These are phyloP conservation scores for Fusarium clavum DNA, from an alignment of 2,329 filamentous ascomycete genomes.

Conservation along the genomic window DNA sequence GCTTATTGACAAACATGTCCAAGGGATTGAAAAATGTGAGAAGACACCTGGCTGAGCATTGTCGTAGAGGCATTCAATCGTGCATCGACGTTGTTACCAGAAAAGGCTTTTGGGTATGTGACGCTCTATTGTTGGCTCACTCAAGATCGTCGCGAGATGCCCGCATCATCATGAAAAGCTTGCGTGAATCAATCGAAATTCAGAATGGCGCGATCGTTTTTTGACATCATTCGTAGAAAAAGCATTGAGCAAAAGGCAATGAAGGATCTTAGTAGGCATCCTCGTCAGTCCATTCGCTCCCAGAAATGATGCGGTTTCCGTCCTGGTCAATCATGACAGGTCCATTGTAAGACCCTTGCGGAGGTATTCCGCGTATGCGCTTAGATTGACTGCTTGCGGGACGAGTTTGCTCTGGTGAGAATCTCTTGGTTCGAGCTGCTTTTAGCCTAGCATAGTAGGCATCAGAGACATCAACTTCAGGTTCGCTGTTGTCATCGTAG, in stretches of 20 bases:
- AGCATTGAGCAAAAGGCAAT: neutral
- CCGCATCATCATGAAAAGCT: slow-evolving; percentile 47
- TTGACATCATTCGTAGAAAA: slow-evolving; percentile 40
- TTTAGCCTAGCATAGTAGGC: slow-evolving; percentile 84
- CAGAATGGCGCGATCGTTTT: slow-evolving; percentile 30
- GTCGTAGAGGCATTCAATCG: slow-evolving; percentile 30
- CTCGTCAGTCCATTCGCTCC: slow-evolving; percentile 76
- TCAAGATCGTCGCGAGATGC: slow-evolving; percentile 46
- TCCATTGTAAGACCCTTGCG: slow-evolving; percentile 59
- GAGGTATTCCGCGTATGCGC: slow-evolving; percentile 65
- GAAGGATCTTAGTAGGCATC: slow-evolving; percentile 62
- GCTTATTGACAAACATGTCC: slow-evolving; percentile 33
- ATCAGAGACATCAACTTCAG: slow-evolving; percentile 79
- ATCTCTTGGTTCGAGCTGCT: slow-evolving; percentile 74
- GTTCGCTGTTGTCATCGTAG: slow-evolving; percentile 85
- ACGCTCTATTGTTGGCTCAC: slow-evolving; percentile 38
- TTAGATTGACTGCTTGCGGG: slow-evolving; percentile 61
- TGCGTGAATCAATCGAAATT: slow-evolving; percentile 46
- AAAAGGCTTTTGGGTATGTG: slow-evolving; percentile 18
- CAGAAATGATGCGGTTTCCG: slow-evolving; percentile 71
- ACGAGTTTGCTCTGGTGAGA: slow-evolving; percentile 61
- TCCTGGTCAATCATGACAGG: slow-evolving; percentile 66
- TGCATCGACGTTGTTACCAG: slow-evolving; percentile 29
- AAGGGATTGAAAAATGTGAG: slow-evolving; percentile 26
- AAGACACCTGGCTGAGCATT: slow-evolving; percentile 23